Conservation (phyloP, 192 early-diverging fungal genomes). For the Pilaira anomala region DNA sequence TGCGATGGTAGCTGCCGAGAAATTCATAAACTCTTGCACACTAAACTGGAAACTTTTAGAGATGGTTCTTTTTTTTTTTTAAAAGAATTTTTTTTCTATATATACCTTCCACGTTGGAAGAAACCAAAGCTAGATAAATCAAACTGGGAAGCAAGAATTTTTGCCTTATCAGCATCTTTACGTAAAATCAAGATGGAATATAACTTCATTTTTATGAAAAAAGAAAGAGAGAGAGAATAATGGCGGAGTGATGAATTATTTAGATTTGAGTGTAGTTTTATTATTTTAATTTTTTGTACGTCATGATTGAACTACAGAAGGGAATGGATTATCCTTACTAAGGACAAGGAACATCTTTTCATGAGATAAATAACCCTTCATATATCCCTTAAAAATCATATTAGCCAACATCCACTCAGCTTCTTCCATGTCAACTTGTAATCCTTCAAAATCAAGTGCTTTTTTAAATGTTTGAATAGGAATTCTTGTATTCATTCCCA, state of each 20-base stretch:
- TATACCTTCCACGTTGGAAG: constrained; percentile 80
- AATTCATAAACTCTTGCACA: constrained; percentile 85
- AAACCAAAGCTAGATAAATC: constrained; percentile 81
- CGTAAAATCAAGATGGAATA: constrained; percentile 46
- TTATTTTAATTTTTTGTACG: too few species aligned
- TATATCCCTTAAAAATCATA: constrained; percentile 85
- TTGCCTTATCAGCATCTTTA: constrained; percentile 43
- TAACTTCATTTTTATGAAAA: constrained; percentile 45
- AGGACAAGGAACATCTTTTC: constrained; percentile 74
- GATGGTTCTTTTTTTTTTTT: constrained; percentile 5
- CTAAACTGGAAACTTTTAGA: constrained; percentile 36
- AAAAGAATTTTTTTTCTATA: not conserved
- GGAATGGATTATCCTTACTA: constrained; percentile 77
- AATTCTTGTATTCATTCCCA: constrained; percentile 54
- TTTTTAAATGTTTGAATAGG: constrained; percentile 56
- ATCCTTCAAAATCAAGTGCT: constrained; percentile 61
- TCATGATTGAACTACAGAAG: constrained; percentile 34
- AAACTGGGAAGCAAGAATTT: constrained; percentile 58
- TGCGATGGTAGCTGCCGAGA: constrained; percentile 78
- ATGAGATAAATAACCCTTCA: constrained; percentile 86
- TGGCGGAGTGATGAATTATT: too few species aligned
- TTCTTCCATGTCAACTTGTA: constrained; percentile 60
- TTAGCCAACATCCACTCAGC: constrained; percentile 86
- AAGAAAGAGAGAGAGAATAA: not conserved
- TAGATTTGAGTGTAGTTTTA: too few species aligned